A percentile compares a stretch with the other conserved stretches of the same genome.
Conservation (phyloP, 345 rosid species). For the Gossypium ekmanianum region DNA sequence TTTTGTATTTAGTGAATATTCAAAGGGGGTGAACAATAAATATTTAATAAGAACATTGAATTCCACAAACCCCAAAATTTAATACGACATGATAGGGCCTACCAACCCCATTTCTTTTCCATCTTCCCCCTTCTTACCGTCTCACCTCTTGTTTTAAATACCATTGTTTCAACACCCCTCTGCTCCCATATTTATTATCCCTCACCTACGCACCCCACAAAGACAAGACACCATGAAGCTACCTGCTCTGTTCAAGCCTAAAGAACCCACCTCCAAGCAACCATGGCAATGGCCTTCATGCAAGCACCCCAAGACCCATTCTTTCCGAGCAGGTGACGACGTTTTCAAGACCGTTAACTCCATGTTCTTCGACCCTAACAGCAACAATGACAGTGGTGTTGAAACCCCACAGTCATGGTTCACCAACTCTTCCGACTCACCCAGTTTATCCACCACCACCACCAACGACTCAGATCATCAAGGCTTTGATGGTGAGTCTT, state of each 20-base stretch:
- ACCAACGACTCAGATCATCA: slow-evolving; percentile 27
- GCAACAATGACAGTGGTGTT: neutral
- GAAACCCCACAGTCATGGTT: slow-evolving; percentile 41
- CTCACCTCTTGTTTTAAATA: slow-evolving; percentile 31
- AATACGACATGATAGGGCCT: slow-evolving; percentile 31
- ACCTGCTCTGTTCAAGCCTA: slow-evolving; percentile 40
- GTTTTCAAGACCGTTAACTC: slow-evolving; percentile 79
- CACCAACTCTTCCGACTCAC: slow-evolving; percentile 39
- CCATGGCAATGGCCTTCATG: slow-evolving; percentile 53
- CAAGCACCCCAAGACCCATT: slow-evolving; percentile 54
- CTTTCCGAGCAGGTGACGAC: slow-evolving; percentile 49
- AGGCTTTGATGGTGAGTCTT: slow-evolving; percentile 17
- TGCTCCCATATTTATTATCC: slow-evolving; percentile 25
- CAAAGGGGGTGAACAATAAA: slow-evolving; percentile 13
- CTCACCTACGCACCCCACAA: neutral
- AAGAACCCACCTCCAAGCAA: slow-evolving; percentile 14
- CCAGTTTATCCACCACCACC: slow-evolving; percentile 17
- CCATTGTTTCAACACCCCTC: slow-evolving; percentile 19
- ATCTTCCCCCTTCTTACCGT: slow-evolving; percentile 5
- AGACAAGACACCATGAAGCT: slow-evolving; percentile 29
- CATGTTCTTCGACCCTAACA: slow-evolving; percentile 40
- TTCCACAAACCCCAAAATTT: slow-evolving; percentile 20
- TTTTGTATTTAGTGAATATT: neutral
- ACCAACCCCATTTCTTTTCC: slow-evolving; percentile 24
- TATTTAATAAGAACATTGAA: slow-evolving; percentile 16